Evolutionary conservation across 2,329 filamentous ascomycete genomes (phyloP), one percentile per base, ranked within the genome.

Genomic region (Sordariomycetes sp.): DNA sequence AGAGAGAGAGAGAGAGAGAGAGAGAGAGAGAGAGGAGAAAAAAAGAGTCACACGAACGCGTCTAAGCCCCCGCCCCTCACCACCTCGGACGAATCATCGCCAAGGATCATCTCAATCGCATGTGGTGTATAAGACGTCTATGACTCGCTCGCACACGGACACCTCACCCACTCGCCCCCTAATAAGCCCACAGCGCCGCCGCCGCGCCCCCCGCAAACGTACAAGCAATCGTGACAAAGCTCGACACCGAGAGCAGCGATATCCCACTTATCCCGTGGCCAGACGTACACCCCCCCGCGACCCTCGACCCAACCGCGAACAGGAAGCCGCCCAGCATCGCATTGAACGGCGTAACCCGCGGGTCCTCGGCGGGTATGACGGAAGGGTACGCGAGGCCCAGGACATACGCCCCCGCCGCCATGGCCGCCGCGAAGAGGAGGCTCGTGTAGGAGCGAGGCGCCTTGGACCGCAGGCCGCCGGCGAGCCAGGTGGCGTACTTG

Each of bases 201-300:
- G 65, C 53, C 64, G 55, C 36, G 3, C 81, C 83, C 0, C 74
- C 74, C 0, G 65, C 75, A 70, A 87, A 86, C 62, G 82, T 77
- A 5, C 75, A 70, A 2, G 68, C 76, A 25, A 86, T 80, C 0
- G 81, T 84, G 13, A 87, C 66, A 57, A 86, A 73, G 63, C 84
- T 87, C 10, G 82, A 79, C 3, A 78, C 68, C 0, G 79, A 82
- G 55, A 87, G 70, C 59, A 83, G 70, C n/a, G 80, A 78, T 64
- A 87, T 75, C 0, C 85, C 85, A 59, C 80, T 85, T 61, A 88
- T 82, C 0, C 85, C 85, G 65, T 88, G 85, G 0, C 85, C 84
- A 5, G 81, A 84, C 0, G 84, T 85, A 61, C 85, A 88, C 0
- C 85, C 85, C 1, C 82, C 83, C 0, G 80, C 84, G 57, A 86